Base-by-base conservation (phyloP, 106 monocot genomes). In the Phalaenopsis equestris region DNA sequence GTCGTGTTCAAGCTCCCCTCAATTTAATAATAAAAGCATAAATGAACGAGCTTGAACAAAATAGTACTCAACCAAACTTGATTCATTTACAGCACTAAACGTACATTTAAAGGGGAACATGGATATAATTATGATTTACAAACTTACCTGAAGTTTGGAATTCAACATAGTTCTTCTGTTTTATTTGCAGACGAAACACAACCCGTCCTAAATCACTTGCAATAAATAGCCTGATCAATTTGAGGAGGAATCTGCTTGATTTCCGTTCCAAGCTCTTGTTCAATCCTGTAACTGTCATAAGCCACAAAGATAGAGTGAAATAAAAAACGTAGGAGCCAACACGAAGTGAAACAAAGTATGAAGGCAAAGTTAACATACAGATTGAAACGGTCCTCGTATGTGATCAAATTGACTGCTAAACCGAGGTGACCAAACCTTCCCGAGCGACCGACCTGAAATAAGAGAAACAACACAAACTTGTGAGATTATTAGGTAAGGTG, bases 381-480 rank as follows among this genome's bases (percentile, higher is more conserved):
- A 82, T 94, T 93, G 70, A 99, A 93, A 38, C 94, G 94, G 74
- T 99, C 94, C 75, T 99, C 98, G 67, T 90, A 94, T 16, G 98
- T 99, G 79, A 99, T 93, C 80, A 99, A 84, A 80, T 99, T 99
- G 38, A 99, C 88, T 49, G 98, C 94, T 79, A 98, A 86, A 78
- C 94, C 98, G 84, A 98, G 94, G 80, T 98, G 97, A 2, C 98
- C 98, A 75, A 79, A 98, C 80, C 98, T 92, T 79, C 94, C 98
- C 18, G 98, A 98, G 55, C 94, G 91, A 84, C 98, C 98, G 80
- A 98, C 94, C 94, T 98, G 21, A 49, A 76, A 45, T 6, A 45
- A 45, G 6, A 45, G 6, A 45, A 45, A 45, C 3, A 45, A 45
- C 43, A 45, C 43, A 45, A 3, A 45, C 43, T 45, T 45, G 3